phyloP scores from a whole-genome alignment of 352 stramenopile species.

The Phytophthora pluvialis region DNA sequence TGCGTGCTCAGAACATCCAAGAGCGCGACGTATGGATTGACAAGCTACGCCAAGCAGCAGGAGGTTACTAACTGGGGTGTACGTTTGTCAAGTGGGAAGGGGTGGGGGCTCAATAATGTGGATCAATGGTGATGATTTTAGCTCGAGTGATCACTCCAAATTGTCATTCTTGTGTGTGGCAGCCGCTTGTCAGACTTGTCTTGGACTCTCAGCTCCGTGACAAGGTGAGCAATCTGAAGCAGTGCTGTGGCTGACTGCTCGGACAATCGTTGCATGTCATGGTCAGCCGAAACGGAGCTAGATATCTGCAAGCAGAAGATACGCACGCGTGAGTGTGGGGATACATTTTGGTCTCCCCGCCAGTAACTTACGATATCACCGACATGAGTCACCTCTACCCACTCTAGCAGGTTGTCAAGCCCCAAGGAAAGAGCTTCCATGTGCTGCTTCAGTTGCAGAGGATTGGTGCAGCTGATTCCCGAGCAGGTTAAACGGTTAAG shows the following conservation, averaged over 20 bases:
- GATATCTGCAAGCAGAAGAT: constrained; percentile 3
- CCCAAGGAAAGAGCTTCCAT: constrained; percentile 36
- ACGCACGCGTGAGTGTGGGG: not conserved
- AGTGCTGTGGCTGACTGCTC: not conserved
- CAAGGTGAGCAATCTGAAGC: constrained; percentile 9
- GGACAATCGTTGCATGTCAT: constrained; percentile 3
- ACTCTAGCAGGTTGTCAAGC: constrained; percentile 38
- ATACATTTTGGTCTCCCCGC: not conserved
- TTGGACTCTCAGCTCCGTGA: constrained; percentile 2
- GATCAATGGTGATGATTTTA: constrained; percentile 11
- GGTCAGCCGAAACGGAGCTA: not conserved
- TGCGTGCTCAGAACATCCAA: constrained; percentile 85
- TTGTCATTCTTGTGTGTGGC: constrained; percentile 2
- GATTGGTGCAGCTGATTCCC: constrained; percentile 23
- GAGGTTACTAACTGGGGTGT: constrained; percentile 39
- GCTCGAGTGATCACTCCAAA: constrained; percentile 3
- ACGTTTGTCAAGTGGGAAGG: not conserved
- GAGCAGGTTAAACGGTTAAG: constrained; percentile 48
- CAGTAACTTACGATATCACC: constrained; percentile 30
- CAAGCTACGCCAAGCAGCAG: constrained; percentile 65
- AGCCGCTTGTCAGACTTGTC: not conserved
- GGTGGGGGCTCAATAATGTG: constrained; percentile 6
- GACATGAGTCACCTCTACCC: constrained; percentile 32
- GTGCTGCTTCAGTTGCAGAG: constrained; percentile 39
- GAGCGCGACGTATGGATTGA: constrained; percentile 86